Base-by-base conservation (phyloP, 768 basidiomycete species). In the Lentinula aciculospora region DNA sequence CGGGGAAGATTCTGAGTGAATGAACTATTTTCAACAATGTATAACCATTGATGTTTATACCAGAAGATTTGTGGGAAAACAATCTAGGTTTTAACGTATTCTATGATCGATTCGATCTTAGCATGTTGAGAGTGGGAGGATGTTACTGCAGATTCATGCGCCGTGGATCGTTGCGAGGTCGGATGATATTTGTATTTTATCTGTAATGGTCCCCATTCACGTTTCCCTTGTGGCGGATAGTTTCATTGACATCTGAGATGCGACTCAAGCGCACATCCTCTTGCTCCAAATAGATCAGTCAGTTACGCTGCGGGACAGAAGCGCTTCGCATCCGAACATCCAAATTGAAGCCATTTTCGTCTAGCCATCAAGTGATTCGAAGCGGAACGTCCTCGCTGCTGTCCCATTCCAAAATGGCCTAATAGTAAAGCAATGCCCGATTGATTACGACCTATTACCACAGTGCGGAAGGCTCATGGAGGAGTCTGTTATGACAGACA, bases 181-280 rank as follows among this genome's bases (percentile, higher is more conserved):
- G n/a, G n/a, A n/a, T n/a, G n/a, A n/a, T 62, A 53, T 56, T 32
- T 65, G 21, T 60, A 63, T 40, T 51, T 58, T 34, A 56, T 65
- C 21, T 48, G 64, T 15, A 53, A 58, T 10, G 31, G 56, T 9
- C 54, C 62, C 53, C 62, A 62, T 29, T 40, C 15, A n/a, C 28
- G 32, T 21, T 61, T 55, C 50, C 56, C 57, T n/a, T 4, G 49
- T 54, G n/a, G 31, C 45, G 1, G 55, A 56, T 7, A 60, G 64
- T 15, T 58, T 46, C n/a, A 27, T 59, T 28, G 64, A 65, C 58
- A 61, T 62, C 12, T 57, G 63, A 29, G 64, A 65, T 39, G 59
- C 61, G 13, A 61, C 63, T n/a, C 62, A 59, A 8, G 55, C 60
- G 19, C 64, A 63, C 50, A 61, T 62, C 23, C 56, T 60, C 56